Conservation (phyloP, 371 early-diverging fungal species). For the Apophysomyces variabilis region DNA sequence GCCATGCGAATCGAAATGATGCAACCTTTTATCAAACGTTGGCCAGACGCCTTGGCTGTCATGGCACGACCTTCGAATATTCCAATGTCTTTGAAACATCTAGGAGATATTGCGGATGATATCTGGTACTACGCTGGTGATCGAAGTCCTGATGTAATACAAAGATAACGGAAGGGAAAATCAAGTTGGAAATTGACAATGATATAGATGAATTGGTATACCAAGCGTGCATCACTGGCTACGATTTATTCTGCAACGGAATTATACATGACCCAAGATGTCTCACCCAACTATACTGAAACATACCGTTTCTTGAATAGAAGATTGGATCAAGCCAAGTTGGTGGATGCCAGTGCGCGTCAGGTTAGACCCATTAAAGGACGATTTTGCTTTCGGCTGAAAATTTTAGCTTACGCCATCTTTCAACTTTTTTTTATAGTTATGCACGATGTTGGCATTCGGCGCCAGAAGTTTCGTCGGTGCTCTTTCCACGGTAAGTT, state of each 20-base stretch:
- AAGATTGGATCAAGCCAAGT: constrained; percentile 73
- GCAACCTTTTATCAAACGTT: constrained; percentile 71
- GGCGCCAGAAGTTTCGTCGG: constrained; percentile 49
- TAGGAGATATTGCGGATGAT: constrained; percentile 80
- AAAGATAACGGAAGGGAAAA: constrained; percentile 9
- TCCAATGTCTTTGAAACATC: constrained; percentile 66
- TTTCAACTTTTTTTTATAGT: constrained; percentile 21
- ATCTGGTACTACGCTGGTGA: constrained; percentile 92
- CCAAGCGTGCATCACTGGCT: constrained; percentile 79
- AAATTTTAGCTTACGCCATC: not conserved
- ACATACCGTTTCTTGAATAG: constrained; percentile 80
- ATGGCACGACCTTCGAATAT: constrained; percentile 81
- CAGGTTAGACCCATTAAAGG: constrained; percentile 40
- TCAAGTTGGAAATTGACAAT: not conserved
- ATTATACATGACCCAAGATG: constrained; percentile 88
- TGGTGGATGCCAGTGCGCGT: constrained; percentile 58
- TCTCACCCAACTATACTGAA: constrained; percentile 69
- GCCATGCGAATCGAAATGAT: constrained; percentile 73
- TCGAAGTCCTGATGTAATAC: constrained; percentile 72
- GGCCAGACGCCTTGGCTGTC: constrained; percentile 90
- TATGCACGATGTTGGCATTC: constrained; percentile 51
- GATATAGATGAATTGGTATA: constrained; percentile 87
- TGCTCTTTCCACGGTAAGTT: constrained; percentile 43
- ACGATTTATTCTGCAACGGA: constrained; percentile 86
- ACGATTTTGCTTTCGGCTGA: constrained; percentile 6